Evolutionary conservation across 208 protist species (phyloP).

Genomic region (Hexamita inflata): DNA sequence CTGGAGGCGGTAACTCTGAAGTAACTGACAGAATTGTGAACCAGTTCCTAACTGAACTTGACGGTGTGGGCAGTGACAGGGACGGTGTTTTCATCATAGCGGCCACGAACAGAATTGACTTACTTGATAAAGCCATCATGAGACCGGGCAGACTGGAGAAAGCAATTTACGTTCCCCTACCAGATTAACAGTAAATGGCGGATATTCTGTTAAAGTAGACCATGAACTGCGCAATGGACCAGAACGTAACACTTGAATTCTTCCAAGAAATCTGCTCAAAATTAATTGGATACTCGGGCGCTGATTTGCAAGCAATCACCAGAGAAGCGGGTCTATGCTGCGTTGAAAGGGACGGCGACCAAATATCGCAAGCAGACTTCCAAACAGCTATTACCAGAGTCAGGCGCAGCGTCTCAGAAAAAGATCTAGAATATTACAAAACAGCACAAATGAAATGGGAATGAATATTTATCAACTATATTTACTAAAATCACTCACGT

Average conservation of each 20-base stretch:
- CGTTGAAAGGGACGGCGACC: not conserved
- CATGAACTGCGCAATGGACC: too few species aligned
- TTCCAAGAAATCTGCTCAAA: too few species aligned
- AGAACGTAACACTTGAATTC: too few species aligned
- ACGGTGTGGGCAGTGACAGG: constrained; percentile 77
- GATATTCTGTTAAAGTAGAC: too few species aligned
- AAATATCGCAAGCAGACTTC: too few species aligned
- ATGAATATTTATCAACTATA: too few species aligned
- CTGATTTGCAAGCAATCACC: constrained; percentile 16
- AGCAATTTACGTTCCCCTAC: constrained; percentile 23
- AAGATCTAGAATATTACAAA: too few species aligned
- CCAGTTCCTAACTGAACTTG: constrained; percentile 94
- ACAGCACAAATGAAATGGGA: too few species aligned
- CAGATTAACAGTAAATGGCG: not conserved
- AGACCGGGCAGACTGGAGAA: constrained; percentile 85
- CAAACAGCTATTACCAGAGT: too few species aligned
- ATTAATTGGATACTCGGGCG: constrained; percentile 56
- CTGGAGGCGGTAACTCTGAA: constrained; percentile 49
- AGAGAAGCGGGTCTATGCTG: not conserved
- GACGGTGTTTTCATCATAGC: constrained; percentile 77
- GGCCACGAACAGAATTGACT: constrained; percentile 89
- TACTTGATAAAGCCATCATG: constrained; percentile 92
- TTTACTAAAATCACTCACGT: too few species aligned
- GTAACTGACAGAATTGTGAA: constrained; percentile 90
- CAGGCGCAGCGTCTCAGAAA: too few species aligned